Base-by-base conservation (phyloP, 306 rosid genomes). In the Gynostemma pentaphyllum region DNA sequence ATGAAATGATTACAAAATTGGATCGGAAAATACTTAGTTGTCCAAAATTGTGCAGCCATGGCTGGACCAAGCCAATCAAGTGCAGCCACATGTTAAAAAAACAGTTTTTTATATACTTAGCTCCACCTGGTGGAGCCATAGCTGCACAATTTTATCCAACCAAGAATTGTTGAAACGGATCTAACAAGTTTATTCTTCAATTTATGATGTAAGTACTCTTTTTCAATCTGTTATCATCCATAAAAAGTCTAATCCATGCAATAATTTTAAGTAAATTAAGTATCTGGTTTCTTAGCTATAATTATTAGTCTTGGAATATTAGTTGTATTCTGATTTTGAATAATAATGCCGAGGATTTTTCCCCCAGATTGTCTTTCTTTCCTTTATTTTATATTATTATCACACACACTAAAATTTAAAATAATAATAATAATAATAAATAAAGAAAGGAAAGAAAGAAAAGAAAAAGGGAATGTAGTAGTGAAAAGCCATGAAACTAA, bases 401-500 rank as follows among this genome's bases (percentile, higher is more conserved):
- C 74, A 77, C 68, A 71, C 73, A 37, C 30, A 81, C 60, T 40
- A 26, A 78, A n/a, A n/a, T n/a, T n/a, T n/a, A n/a, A n/a, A n/a
- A n/a, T n/a, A n/a, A n/a, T n/a, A n/a, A n/a, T n/a, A n/a, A n/a
- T n/a, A n/a, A n/a, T n/a, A n/a, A n/a, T n/a, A n/a, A n/a, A n/a
- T n/a, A n/a, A n/a, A n/a, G n/a, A n/a, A n/a, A n/a, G n/a, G n/a
- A n/a, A n/a, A n/a, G n/a, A n/a, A n/a, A 36, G 4, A 42, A 9
- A 32, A 18, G 9, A 29, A 15, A 56, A 56, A 55, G 64, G 29
- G 29, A 76, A 78, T 78, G 80, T 71, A 74, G 10, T 54, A 47
- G 87, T 62, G 75, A 87, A 81, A 52, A 87, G 89, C 75, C 66
- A 48, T 54, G 76, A 40, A 72, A 60, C 42, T 79, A 82, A 83